A percentile compares a stretch with the other conserved stretches of the same genome.
Evolutionary conservation across 1,284 basidiomycete species (phyloP).

Genomic region (Xanthoconium separans): DNA sequence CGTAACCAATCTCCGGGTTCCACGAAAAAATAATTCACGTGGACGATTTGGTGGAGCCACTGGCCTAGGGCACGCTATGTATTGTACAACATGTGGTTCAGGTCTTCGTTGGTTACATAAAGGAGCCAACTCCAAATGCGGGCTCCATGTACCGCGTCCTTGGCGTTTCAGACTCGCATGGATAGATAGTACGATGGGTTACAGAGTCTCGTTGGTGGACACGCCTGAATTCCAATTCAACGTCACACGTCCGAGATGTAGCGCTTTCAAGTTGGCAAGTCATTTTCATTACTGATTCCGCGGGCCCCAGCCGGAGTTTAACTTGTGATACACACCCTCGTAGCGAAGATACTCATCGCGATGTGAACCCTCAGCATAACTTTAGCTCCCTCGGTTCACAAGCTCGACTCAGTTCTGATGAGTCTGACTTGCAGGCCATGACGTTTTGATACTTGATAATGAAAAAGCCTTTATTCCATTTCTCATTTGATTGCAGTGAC

Average conservation of each 20-base stretch:
- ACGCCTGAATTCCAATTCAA: background rate
- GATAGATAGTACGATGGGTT: background rate
- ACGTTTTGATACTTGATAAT: too few relatives aligned
- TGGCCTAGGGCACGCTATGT: background rate
- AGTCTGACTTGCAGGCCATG: background rate
- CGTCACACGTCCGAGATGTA: background rate
- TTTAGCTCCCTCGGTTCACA: background rate
- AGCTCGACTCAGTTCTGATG: background rate
- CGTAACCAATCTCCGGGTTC: background rate
- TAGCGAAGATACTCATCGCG: background rate
- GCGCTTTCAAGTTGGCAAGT: background rate
- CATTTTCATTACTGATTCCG: background rate
- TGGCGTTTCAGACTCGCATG: constrained; percentile 14
- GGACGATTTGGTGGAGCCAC: background rate
- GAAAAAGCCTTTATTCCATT: too few relatives aligned
- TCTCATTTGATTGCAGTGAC: too few relatives aligned
- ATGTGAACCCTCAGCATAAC: background rate
- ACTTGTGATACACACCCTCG: background rate
- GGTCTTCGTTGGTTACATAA: constrained; percentile 2
- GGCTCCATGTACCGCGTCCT: background rate
- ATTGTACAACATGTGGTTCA: background rate
- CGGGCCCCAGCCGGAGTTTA: background rate
- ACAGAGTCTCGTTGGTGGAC: background rate
- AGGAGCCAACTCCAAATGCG: background rate
- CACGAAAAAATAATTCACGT: background rate